Base-by-base conservation (phyloP, 2,329 filamentous ascomycete species). In the Sordariomycetes sp. region DNA sequence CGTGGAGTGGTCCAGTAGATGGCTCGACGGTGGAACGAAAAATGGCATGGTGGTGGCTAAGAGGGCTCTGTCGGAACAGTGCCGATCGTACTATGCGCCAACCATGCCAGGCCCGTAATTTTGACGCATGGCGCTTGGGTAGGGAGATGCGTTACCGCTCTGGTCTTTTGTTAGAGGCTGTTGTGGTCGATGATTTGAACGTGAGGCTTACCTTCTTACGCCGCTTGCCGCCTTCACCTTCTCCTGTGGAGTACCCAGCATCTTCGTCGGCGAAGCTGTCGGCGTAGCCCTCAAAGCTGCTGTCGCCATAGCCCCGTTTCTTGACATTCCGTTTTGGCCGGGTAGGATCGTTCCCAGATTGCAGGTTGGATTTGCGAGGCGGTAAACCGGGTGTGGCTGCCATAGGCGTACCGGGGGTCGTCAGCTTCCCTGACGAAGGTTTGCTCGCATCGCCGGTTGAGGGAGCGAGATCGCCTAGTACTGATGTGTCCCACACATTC, bases 221-320 rank as follows among this genome's bases (percentile, higher is more conserved):
- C 45, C 75, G 68, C 60, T 81, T 81, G 45, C 64, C 67, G 45
- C 81, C 76, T 45, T 83, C 81, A 45, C 77, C 76, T 44, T 83
- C 82, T 38, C 77, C 80, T 16, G 81, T 84, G 16, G 79, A 84
- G 48, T 86, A 80, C n/a, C 73, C 75, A 12, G 53, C 55, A 41
- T 82, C 81, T 42, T 85, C 80, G 41, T 86, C 82, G 8, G 70
- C 70, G 44, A 69, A 86, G 21, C 79, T 78, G 44, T 86, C 81
- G 29, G 75, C 72, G 47, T 87, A 87, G 27, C 83, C 82, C 47
- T 82, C 77, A 49, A 74, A 88, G 47, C 79, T 84, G 46, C 68
- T 72, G 42, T 88, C 83, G 25, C 79, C 77, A 50, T 87, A 88
- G 41, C 78, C 74, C 31, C 84, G 72, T 66, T 87, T 87, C 63